phyloP scores from a whole-genome alignment of 768 basidiomycete species.

The Hygrophorus russula region DNA sequence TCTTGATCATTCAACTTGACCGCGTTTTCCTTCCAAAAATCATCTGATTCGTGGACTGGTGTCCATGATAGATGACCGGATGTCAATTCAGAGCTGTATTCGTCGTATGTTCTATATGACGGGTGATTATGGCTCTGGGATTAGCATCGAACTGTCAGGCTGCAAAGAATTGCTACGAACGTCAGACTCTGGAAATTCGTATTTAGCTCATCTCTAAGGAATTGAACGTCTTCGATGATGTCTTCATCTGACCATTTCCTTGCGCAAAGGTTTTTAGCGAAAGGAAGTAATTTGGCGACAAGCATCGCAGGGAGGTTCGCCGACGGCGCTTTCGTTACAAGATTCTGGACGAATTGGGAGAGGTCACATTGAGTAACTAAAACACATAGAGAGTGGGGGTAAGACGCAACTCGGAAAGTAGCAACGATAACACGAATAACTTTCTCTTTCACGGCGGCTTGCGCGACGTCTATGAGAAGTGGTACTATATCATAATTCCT shows the following conservation, averaged over 20 bases:
- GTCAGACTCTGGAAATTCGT: conserved; percentile 81
- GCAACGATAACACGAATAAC: conserved; percentile 89
- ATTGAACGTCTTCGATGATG: conserved; percentile 83
- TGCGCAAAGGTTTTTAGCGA: conserved; percentile 69
- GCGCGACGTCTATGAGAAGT: conserved; percentile 71
- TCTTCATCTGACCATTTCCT: conserved; percentile 96
- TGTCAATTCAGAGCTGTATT: conserved; percentile 83
- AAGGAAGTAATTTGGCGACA: conserved; percentile 76
- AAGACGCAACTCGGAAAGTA: conserved; percentile 60
- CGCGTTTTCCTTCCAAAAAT: conserved; percentile 98
- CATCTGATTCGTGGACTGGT: conserved; percentile 90
- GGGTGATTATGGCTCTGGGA: background rate
- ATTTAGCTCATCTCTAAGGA: conserved; percentile 78
- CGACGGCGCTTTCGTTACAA: conserved; percentile 78
- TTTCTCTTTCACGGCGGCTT: conserved; percentile 92
- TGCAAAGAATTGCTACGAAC: conserved; percentile 31
- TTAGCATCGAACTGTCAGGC: background rate
- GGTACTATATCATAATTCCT: conserved; percentile 90
- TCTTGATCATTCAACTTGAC: conserved; percentile 76
- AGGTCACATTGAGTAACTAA: background rate
- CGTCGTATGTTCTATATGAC: conserved; percentile 79
- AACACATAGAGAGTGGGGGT: background rate
- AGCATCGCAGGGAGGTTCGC: conserved; percentile 92
- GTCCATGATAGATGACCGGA: conserved; percentile 93
- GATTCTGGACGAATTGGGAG: conserved; percentile 45